These are phyloP conservation scores for Penicillium hordei DNA, from an alignment of 2,329 filamentous ascomycete species.

Conservation along the genomic window DNA sequence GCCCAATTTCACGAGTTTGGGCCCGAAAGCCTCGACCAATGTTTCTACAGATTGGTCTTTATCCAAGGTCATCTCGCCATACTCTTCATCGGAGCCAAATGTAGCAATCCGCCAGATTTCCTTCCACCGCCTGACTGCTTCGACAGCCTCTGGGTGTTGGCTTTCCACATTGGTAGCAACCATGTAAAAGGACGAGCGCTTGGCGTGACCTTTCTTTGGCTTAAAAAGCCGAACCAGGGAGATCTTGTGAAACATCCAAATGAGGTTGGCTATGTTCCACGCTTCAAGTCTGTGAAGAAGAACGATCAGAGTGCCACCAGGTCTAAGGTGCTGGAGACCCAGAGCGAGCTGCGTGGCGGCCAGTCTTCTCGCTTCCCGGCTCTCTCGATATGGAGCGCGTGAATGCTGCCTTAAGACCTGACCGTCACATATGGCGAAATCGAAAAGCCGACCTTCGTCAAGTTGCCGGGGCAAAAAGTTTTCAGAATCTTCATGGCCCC, in stretches of 20 bases:
- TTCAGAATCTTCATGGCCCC: conserved; percentile 21
- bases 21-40: conserved; percentile 41
- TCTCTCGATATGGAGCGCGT: conserved; percentile 34
- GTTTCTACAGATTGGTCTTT: conserved; percentile 20
- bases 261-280: conserved; percentile 38
- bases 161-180: conserved; percentile 48
- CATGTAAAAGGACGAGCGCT: conserved; percentile 55
- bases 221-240: conserved; percentile 49
- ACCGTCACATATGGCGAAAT: conserved; percentile 52
- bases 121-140: conserved; percentile 41
- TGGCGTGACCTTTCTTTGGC: conserved; percentile 42
- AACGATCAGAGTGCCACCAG: conserved; percentile 53
- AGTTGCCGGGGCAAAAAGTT: conserved; percentile 31
- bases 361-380: conserved; percentile 41
- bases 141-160: conserved; percentile 30
- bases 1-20: conserved; percentile 32
- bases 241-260: conserved; percentile 48
- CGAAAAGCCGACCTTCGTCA: conserved; percentile 32
- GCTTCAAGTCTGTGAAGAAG: conserved; percentile 53
- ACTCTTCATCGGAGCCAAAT: conserved; percentile 33
- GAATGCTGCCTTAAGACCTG: conserved; percentile 47
- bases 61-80: neutral
- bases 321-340: conserved; percentile 47
- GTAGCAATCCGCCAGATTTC: conserved; percentile 30
- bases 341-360: conserved; percentile 44